Evolutionary conservation across 208 protist species (phyloP).

Genomic region (Blastocrithidia nonstop): DNA sequence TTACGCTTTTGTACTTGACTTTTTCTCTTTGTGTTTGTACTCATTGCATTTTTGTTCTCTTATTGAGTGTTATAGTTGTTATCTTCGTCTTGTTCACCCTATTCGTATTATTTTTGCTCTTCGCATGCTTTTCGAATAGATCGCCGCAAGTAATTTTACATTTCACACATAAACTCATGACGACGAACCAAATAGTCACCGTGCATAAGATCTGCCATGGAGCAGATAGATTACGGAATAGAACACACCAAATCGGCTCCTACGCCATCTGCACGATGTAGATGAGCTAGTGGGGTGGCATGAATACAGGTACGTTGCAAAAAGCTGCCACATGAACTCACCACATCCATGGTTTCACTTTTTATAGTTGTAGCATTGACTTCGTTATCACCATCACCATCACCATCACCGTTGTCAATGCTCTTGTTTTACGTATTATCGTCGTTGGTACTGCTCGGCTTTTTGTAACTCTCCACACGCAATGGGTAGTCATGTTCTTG

Average conservation of each 20-base stretch:
- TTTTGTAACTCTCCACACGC: conserved; percentile 7
- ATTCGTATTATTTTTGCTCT: neutral
- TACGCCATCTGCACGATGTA: conserved; percentile 34
- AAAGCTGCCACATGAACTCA: conserved; percentile 60
- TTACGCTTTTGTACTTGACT: conserved; percentile 4
- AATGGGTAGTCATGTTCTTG: conserved; percentile 24
- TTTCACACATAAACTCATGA: conserved; percentile 34
- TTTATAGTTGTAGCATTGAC: neutral
- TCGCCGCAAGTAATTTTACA: conserved; percentile 29
- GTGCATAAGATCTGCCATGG: conserved; percentile 39
- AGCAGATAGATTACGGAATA: conserved; percentile 38
- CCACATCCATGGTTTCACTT: conserved; percentile 11
- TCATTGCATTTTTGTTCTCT: neutral
- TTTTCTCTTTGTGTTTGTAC: neutral
- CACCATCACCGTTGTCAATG: neutral
- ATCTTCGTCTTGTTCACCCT: conserved; percentile 2
- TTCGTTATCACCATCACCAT: neutral
- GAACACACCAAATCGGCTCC: conserved; percentile 58
- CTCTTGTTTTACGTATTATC: conserved; percentile 4
- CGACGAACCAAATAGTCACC: conserved; percentile 57
- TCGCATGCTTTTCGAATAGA: conserved; percentile 1
- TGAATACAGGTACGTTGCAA: conserved; percentile 60
- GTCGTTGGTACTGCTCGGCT: conserved; percentile 1
- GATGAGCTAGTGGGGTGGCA: conserved; percentile 31
- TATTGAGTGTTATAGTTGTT: conserved; percentile 4